These are phyloP conservation scores for Cnidoscolus chayamansa DNA, from an alignment of 441 rosid genomes.

Conservation along the genomic window DNA sequence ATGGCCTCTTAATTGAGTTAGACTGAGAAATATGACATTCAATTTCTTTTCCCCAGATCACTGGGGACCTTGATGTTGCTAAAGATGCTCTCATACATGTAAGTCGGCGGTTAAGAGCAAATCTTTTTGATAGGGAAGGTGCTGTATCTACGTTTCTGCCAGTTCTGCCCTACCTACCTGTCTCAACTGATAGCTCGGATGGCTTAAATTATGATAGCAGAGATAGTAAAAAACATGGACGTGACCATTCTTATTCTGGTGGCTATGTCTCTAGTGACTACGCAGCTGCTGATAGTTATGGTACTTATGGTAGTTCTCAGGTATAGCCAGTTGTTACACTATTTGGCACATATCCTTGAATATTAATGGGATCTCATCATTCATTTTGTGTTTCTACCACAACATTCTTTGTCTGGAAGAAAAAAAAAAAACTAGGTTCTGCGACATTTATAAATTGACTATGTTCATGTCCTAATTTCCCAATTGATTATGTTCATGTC, in stretches of 20 bases:
- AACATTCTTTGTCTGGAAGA: neutral
- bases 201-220: conserved; percentile 56
- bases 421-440: neutral
- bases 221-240: conserved; percentile 69
- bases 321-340: conserved; percentile 25
- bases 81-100: conserved; percentile 90
- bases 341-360: neutral
- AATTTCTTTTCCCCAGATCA: conserved; percentile 48
- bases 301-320: conserved; percentile 70
- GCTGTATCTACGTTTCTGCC: conserved; percentile 71
- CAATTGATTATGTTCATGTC: no score
- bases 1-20: neutral
- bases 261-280: conserved; percentile 70
- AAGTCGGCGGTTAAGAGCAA: conserved; percentile 77
- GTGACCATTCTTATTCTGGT: conserved; percentile 66
- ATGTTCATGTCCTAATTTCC: no score
- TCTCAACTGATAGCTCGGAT: conserved; percentile 60
- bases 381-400: neutral
- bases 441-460: neutral
- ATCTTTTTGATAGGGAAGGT: conserved; percentile 83
- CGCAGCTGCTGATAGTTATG: conserved; percentile 54
- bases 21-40: conserved; percentile 1
- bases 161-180: conserved; percentile 78
- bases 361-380: no score
- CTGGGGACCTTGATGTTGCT: conserved; percentile 92